Conservation (phyloP, 2,329 filamentous ascomycete genomes). For the Fusarium proliferatum region DNA sequence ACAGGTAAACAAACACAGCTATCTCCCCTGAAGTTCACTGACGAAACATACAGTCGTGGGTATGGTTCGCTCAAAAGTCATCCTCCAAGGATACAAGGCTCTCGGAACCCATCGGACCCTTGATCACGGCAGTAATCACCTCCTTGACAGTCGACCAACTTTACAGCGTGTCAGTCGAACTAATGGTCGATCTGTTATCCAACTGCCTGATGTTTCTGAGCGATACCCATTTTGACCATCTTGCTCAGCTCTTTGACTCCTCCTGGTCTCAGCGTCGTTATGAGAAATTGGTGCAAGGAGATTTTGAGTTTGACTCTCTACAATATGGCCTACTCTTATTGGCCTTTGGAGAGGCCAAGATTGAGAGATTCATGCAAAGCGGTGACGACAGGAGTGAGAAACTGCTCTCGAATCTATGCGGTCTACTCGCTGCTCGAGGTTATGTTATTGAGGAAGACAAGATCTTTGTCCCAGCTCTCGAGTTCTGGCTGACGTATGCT, state of each 20-base stretch:
- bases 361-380: constrained; percentile 67
- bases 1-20: constrained; percentile 53
- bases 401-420: constrained; percentile 69
- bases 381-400: constrained; percentile 61
- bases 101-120: constrained; percentile 66
- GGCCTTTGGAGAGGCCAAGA: constrained; percentile 74
- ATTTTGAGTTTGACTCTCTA: constrained; percentile 72
- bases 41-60: constrained; percentile 68
- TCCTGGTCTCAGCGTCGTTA: constrained; percentile 69
- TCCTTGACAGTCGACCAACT: constrained; percentile 69
- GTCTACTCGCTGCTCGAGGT: constrained; percentile 73
- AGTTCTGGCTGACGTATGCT: constrained; percentile 84
- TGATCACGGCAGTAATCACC: constrained; percentile 69
- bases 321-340: constrained; percentile 75
- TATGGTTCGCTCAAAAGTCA: constrained; percentile 76
- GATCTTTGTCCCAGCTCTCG: constrained; percentile 77
- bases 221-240: constrained; percentile 64
- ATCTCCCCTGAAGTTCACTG: constrained; percentile 6
- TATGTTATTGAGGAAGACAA: constrained; percentile 78
- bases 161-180: constrained; percentile 70
- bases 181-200: constrained; percentile 72
- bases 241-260: constrained; percentile 70
- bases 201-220: constrained; percentile 74
- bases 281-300: constrained; percentile 64
- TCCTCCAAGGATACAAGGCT: constrained; percentile 68